Evolutionary conservation across 768 basidiomycete genomes (phyloP).

Genomic region (Boletus speciosus): DNA sequence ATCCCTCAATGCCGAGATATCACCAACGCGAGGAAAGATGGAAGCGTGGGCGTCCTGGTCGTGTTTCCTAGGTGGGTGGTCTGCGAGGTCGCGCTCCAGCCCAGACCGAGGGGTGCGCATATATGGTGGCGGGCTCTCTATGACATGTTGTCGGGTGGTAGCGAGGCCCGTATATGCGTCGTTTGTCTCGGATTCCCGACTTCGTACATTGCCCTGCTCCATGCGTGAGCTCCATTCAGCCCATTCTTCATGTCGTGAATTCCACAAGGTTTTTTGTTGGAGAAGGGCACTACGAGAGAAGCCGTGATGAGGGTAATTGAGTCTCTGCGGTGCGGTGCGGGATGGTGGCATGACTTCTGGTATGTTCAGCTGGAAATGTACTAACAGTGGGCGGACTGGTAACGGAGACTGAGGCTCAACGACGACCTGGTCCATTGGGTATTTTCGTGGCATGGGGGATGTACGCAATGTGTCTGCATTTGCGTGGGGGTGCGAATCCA

Average conservation of each 20-base stretch:
- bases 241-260: constrained; percentile 51
- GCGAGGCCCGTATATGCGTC: constrained; percentile 30
- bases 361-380: background rate
- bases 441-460: constrained; percentile 12
- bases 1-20: constrained; percentile 56
- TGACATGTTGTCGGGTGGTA: background rate
- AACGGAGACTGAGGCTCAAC: constrained; percentile 19
- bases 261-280: constrained; percentile 64
- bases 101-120: constrained; percentile 26
- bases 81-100: constrained; percentile 28
- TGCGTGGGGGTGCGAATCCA: constrained; percentile 15
- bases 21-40: constrained; percentile 60
- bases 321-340: constrained; percentile 31
- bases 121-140: constrained; percentile 13
- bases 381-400: constrained; percentile 18
- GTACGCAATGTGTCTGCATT: constrained; percentile 5
- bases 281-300: constrained; percentile 58
- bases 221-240: constrained; percentile 31
- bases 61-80: constrained; percentile 1
- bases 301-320: constrained; percentile 54
- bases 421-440: constrained; percentile 15
- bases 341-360: constrained; percentile 1
- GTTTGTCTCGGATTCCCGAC: background rate
- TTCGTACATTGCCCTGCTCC: constrained; percentile 4
- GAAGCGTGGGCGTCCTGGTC: constrained; percentile 23